phyloP scores from a whole-genome alignment of 352 stramenopile species.

The Globisporangium carolinianum region DNA sequence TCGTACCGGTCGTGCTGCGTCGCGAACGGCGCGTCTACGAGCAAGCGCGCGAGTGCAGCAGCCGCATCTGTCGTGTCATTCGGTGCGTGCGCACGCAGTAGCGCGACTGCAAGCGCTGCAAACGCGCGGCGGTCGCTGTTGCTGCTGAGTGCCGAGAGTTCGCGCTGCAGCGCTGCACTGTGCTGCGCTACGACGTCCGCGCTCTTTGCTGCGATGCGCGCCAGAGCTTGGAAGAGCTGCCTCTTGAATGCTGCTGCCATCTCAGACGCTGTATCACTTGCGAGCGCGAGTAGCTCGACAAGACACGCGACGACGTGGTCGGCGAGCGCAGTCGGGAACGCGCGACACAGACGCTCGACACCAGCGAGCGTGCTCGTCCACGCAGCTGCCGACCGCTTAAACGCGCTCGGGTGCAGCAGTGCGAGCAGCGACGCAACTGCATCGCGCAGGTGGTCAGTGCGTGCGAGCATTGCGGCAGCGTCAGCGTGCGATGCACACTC shows the following conservation, averaged over 20 bases:
- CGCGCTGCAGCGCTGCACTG: neutral
- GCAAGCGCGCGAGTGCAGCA: neutral
- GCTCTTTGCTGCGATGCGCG: neutral
- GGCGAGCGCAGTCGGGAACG: neutral
- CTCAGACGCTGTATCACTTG: neutral
- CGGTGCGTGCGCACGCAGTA: neutral
- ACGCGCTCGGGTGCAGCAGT: constrained; percentile 22
- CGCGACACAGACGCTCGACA: neutral
- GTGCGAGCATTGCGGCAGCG: neutral
- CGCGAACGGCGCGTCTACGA: constrained; percentile 12
- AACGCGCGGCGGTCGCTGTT: neutral
- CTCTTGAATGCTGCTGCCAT: neutral
- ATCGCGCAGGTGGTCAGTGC: neutral
- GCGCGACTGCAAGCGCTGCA: neutral
- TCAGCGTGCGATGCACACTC: neutral
- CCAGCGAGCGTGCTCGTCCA: neutral
- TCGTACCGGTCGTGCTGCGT: constrained; percentile 39
- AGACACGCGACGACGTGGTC: neutral
- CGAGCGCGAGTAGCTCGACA: neutral
- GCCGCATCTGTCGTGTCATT: neutral
- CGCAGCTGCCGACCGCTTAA: neutral
- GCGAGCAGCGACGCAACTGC: constrained; percentile 18
- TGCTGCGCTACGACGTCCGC: neutral
- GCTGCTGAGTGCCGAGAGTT: neutral
- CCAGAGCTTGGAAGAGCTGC: neutral